Evolutionary conservation across 2,329 filamentous ascomycete genomes (phyloP).

Genomic region (Tolypocladium nubicola): DNA sequence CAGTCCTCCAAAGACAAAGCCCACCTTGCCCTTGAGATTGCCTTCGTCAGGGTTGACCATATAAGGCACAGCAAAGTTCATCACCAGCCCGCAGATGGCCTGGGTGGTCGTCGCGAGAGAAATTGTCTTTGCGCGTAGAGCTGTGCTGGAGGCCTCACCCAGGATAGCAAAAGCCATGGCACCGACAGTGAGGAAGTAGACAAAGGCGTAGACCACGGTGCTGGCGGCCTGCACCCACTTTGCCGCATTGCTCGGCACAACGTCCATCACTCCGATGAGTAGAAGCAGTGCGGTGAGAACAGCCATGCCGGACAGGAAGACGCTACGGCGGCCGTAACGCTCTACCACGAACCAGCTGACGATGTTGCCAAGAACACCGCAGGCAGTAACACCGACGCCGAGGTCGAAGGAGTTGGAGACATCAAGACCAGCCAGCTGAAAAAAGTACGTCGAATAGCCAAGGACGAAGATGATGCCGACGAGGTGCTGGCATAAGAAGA

Average conservation of each 20-base stretch:
- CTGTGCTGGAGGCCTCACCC: neutral
- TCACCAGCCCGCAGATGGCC: neutral
- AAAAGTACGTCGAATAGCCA: neutral
- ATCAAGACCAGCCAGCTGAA: neutral
- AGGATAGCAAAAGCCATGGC: neutral
- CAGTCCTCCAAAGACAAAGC: neutral
- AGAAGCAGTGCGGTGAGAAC: neutral
- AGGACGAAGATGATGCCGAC: neutral
- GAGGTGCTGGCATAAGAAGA: neutral
- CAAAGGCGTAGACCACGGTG: neutral
- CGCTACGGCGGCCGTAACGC: neutral
- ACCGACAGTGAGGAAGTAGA: neutral
- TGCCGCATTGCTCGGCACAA: neutral
- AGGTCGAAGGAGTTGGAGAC: neutral
- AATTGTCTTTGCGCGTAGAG: neutral
- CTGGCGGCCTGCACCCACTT: neutral
- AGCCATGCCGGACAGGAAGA: neutral
- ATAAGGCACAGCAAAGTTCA: neutral
- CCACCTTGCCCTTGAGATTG: neutral
- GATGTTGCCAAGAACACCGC: neutral
- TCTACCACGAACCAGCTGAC: neutral
- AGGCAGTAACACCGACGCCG: neutral
- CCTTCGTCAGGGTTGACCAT: neutral
- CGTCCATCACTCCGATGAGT: neutral
- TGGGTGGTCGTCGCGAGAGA: neutral